Evolutionary conservation across 1,284 basidiomycete species (phyloP), one percentile per base, ranked within the genome.

Genomic region (Rhizoctonia solani): DNA sequence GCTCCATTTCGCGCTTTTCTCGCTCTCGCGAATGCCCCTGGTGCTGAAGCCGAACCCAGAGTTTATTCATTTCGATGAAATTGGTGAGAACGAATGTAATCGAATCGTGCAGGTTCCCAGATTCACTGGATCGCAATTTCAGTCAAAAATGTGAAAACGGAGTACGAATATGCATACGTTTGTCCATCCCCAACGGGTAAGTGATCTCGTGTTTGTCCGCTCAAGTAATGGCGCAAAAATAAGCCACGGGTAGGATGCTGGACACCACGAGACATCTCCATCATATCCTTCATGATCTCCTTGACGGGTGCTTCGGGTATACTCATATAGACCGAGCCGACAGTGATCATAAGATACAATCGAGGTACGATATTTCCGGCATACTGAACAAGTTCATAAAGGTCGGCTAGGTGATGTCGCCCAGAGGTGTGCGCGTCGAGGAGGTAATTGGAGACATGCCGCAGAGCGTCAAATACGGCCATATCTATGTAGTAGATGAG

Each of bases 211-310:
- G 95, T 98, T 80, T 97, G 94, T 4, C 95, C 95, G 70, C 90
- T 93, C 34, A 98, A 85, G 77, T 98, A 98, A 76, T 98, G 95
- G 16, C 95, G 84, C 42, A 98, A 80, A 79, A 98, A 98, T 41
- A 98, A 79, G 30, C 95, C 95, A 56, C 95, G 83, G 47, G 93
- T 94, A 16, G 95, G 95, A 76, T 97, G 93, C 72, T 98, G 83
- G 3, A 97, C 92, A 69, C 95, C 95, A 39, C 94, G 83, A 30
- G 93, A 93, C 95, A 98, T 98, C 77, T 98, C 95, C 87, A 98
- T 90, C 94, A 98, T 96, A 78, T 98, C 95, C 83, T 96, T 97
- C 95, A 97, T 98, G 72, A 98, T 93, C 80, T 98, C 94, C 81
- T 94, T 95, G 68, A 97, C 88, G 4, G 95, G 95, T 5, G 94